phyloP scores from a whole-genome alignment of 2,329 filamentous ascomycete species.

The Aspergillaceae sp. region DNA sequence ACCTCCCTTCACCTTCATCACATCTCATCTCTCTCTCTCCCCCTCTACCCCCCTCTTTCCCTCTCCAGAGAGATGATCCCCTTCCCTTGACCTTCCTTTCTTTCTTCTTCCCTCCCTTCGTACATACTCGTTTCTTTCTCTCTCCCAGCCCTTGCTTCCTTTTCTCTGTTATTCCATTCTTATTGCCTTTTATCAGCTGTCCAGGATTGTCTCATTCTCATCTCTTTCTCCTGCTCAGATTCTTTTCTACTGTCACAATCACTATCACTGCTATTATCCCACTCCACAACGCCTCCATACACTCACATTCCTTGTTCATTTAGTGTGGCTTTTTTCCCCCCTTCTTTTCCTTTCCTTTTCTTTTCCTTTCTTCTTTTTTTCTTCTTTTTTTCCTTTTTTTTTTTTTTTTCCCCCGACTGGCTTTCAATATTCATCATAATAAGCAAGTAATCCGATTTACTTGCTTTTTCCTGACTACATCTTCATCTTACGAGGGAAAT shows the following conservation, averaged over 20 bases:
- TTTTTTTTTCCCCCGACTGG: constrained; percentile 6
- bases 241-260: too few species aligned
- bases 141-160: constrained; percentile 2
- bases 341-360: constrained; percentile 2
- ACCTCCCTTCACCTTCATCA: background rate
- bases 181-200: constrained; percentile 5
- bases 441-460: too few species aligned
- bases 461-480: too few species aligned
- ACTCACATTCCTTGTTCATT: too few species aligned
- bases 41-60: constrained; percentile 12
- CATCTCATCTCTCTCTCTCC: background rate
- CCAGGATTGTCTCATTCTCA: too few species aligned
- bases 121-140: constrained; percentile 11
- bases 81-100: constrained; percentile 1
- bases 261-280: too few species aligned
- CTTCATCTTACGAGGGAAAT: background rate
- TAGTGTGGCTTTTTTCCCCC: constrained; percentile 1
- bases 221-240: too few species aligned
- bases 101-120: constrained; percentile 2
- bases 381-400: constrained; percentile 9
- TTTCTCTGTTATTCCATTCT: background rate
- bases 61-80: constrained; percentile 4
- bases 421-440: too few species aligned
- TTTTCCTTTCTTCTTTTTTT: background rate
- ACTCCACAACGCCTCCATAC: too few species aligned